These are phyloP conservation scores for Danielia oregonensis DNA, from an alignment of 805 yeast species.

Conservation along the genomic window DNA sequence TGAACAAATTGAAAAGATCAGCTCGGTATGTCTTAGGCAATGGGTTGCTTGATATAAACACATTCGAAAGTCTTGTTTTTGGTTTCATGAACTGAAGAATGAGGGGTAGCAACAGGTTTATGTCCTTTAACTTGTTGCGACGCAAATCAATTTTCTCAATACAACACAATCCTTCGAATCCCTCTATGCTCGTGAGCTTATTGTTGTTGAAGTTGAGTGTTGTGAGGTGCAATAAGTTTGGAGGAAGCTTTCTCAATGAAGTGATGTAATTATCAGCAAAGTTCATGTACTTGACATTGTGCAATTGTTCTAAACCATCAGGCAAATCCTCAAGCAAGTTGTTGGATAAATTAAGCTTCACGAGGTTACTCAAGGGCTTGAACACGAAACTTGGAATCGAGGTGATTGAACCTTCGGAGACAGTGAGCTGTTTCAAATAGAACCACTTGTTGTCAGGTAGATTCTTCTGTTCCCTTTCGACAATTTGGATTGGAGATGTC, in stretches of 20 bases:
- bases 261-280: conserved; percentile 42
- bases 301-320: conserved; percentile 47
- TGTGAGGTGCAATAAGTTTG: conserved; percentile 32
- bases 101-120: conserved; percentile 32
- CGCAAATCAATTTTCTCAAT: conserved; percentile 54
- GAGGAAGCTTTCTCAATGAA: conserved; percentile 30
- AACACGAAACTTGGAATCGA: conserved; percentile 32
- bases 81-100: conserved; percentile 30
- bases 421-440: conserved; percentile 37
- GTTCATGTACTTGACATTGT: conserved; percentile 44
- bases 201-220: conserved; percentile 52
- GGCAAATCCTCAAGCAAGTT: conserved; percentile 51
- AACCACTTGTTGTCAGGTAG: conserved; percentile 39
- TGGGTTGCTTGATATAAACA: conserved; percentile 38
- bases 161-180: conserved; percentile 39
- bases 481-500: conserved; percentile 1
- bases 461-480: conserved; percentile 7
- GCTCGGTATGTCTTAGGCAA: conserved; percentile 46
- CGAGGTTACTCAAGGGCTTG: conserved; percentile 37
- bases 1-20: conserved; percentile 53
- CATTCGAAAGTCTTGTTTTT: conserved; percentile 35
- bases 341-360: conserved; percentile 52
- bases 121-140: conserved; percentile 39
- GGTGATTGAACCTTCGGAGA: conserved; percentile 38
- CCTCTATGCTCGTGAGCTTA: conserved; percentile 36